These are phyloP conservation scores for Aechmea fasciata DNA, from an alignment of 176 grass and related monocot species.

Conservation along the genomic window DNA sequence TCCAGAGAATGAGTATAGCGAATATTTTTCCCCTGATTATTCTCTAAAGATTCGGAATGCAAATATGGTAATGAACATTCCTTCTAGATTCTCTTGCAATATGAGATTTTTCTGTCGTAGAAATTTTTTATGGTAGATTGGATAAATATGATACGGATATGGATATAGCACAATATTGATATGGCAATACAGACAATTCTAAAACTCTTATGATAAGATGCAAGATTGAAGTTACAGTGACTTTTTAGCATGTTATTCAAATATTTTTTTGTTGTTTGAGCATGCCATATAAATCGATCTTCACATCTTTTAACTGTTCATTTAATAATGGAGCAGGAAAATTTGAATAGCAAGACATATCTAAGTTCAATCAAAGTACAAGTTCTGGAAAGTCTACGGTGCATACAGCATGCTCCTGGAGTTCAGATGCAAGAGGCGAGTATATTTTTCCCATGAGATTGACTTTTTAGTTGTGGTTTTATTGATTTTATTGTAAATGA, in stretches of 20 bases:
- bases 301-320: slow-evolving; percentile 16
- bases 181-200: too few species aligned
- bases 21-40: slow-evolving; percentile 92
- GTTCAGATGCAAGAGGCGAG: slow-evolving; percentile 98
- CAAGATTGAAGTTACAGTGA: too few species aligned
- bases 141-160: too few species aligned
- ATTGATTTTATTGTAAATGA: background rate
- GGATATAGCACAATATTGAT: too few species aligned
- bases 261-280: background rate
- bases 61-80: slow-evolving; percentile 58
- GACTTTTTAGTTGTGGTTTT: slow-evolving; percentile 3
- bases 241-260: too few species aligned
- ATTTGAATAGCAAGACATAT: slow-evolving; percentile 92
- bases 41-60: slow-evolving; percentile 68
- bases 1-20: slow-evolving; percentile 81
- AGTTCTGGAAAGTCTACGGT: slow-evolving; percentile 79
- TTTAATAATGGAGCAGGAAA: slow-evolving; percentile 51
- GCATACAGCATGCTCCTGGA: slow-evolving; percentile 88
- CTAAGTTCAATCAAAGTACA: slow-evolving; percentile 89
- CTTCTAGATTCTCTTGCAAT: background rate
- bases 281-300: background rate
- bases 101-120: background rate
- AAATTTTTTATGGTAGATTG: background rate
- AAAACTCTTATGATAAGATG: too few species aligned
- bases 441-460: slow-evolving; percentile 5